Evolutionary conservation across 2,329 filamentous ascomycete genomes (phyloP), one percentile per base, ranked within the genome.

Genomic region (Zasmidium angulare): DNA sequence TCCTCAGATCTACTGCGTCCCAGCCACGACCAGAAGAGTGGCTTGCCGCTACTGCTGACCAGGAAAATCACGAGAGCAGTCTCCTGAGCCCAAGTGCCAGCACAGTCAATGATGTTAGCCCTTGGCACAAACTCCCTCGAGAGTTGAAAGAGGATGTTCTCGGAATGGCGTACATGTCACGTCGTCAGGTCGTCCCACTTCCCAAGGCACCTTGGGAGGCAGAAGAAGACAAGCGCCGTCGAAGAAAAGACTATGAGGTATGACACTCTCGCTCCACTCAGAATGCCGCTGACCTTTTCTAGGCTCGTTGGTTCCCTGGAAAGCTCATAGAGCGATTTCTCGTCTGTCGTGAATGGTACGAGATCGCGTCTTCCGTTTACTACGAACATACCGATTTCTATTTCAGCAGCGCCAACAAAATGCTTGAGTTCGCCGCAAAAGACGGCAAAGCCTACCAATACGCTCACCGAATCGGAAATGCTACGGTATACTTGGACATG

Each of bases 101-200:
- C 26, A 7, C 24, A 21, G 11, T 36, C 24, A 2, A 40, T 36
- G 7, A 2, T n/a, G 3, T 20, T 10, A 40, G 55, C 17, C 21
- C 46, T 20, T 57, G 55, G 49, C 21, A 57, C 40, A 23, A 40
- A n/a, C 12, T 57, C 2, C 55, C 55, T 14, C 3, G 20, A 6
- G 55, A 53, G 12, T 17, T 57, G 21, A 47, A 47, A 17, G 48
- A 57, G 3, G 29, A 40, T 21, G 14, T 57, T 6, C 31, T 52
- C 22, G 55, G 53, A 2, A 22, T 57, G 48, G 48, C 50, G 0
- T 53, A 49, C 11, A 43, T 55, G 3, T 43, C 53, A 20, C 26
- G 14, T 7, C 3, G 46, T 19, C 14, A 46, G 12, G 26, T 49
- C 7, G 11, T 7, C 22, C 40, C 43, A 36, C 1, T 49, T 1